A percentile compares a stretch with the other conserved stretches of the same genome.
Conservation (phyloP, 2,329 filamentous ascomycete genomes). For the Aspergillus sp. region DNA sequence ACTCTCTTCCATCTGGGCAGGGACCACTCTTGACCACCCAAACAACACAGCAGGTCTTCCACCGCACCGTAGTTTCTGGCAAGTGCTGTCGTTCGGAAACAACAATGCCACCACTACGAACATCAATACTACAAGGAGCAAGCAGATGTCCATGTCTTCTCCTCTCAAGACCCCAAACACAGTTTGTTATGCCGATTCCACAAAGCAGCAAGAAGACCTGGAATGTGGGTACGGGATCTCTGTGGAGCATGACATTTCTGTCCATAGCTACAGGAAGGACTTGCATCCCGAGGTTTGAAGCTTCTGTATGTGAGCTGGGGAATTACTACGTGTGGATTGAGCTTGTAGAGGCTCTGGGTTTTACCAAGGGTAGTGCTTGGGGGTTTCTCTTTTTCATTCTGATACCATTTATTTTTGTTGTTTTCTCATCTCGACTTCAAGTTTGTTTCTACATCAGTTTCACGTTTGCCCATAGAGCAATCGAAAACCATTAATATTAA, state of each 20-base stretch:
- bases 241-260: conserved; percentile 26
- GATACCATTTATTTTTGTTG: no score
- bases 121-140: conserved; percentile 7
- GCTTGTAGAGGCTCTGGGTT: no score
- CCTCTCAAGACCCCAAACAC: conserved; percentile 15
- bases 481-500: no score
- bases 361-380: no score
- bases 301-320: no score
- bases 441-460: no score
- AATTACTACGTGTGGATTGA: no score
- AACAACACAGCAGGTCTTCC: conserved; percentile 4
- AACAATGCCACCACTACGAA: conserved; percentile 3
- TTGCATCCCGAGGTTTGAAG: no score
- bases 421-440: no score
- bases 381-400: no score
- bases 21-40: conserved; percentile 27
- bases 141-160: conserved; percentile 10
- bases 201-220: conserved; percentile 12
- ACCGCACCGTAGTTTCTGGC: conserved; percentile 22
- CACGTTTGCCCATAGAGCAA: no score
- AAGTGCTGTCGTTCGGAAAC: conserved; percentile 14
- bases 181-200: conserved; percentile 21
- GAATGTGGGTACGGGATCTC: conserved; percentile 18
- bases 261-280: conserved; percentile 14
- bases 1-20: conserved; percentile 63